Conservation (phyloP, 495 filamentous ascomycete species). For the Eremomyces bilateralis region DNA sequence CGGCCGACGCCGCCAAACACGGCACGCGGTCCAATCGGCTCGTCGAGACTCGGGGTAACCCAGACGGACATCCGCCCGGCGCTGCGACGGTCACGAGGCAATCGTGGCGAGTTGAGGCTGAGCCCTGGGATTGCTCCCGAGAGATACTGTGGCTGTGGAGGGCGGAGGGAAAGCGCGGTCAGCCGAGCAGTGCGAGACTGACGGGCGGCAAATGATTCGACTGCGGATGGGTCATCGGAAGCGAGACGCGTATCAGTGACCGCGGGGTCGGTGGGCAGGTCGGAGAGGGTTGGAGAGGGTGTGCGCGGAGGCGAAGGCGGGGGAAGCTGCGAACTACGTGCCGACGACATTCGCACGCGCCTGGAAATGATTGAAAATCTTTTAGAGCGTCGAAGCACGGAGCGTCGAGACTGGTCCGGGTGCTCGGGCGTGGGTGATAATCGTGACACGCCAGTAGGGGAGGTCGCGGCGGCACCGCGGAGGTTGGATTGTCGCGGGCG, state of each 20-base stretch:
- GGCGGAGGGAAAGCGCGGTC: background rate
- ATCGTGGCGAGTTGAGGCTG: background rate
- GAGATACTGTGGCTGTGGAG: too few relatives aligned
- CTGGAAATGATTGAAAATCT: too few relatives aligned
- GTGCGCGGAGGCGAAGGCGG: background rate
- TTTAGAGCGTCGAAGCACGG: too few relatives aligned
- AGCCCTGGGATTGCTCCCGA: background rate
- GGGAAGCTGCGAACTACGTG: background rate
- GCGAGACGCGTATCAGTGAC: background rate
- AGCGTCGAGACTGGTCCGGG: too few relatives aligned
- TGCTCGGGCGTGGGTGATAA: too few relatives aligned
- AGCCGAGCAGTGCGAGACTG: background rate
- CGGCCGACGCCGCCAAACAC: constrained; percentile 39
- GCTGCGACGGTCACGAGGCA: constrained; percentile 3
- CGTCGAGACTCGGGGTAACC: constrained; percentile 9
- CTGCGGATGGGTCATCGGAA: background rate
- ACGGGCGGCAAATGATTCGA: too few relatives aligned
- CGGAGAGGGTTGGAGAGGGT: background rate
- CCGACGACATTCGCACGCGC: too few relatives aligned
- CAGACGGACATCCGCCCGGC: constrained; percentile 5
- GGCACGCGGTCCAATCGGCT: background rate
- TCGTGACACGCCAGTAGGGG: too few relatives aligned
- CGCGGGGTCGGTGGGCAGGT: too few relatives aligned
- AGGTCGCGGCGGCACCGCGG: constrained; percentile 1
- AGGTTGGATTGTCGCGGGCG: constrained; percentile 9